Base-by-base conservation (phyloP, 176 grass and related monocot species). In the Eragrostis curvula region DNA sequence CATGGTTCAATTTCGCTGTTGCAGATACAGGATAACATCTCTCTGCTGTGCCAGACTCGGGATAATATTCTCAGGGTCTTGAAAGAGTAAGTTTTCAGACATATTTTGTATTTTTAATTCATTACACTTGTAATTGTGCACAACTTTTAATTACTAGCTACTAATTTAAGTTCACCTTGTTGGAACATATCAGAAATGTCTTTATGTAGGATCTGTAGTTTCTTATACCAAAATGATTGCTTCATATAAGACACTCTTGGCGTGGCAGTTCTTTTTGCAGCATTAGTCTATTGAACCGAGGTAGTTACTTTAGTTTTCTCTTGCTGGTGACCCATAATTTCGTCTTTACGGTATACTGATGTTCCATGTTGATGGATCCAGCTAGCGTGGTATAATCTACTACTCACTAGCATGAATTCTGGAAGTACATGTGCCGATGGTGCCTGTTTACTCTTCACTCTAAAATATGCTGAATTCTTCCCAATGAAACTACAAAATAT, bases 1-100 rank as follows among this genome's bases (percentile, higher is more conserved):
- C 39, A 5, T 44, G 44, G 7, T 77, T 63, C 23, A 70, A 59
- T 74, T 8, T 21, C 43, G 23, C 51, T 50, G 49, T 79, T 67
- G 55, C 91, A 97, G 94, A 89, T 97, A 85, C 91, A 97, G 78
- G 91, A 94, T 42, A 97, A 97, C 73, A 89, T 97, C 47, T 64
- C 84, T 84, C 65, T 97, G 40, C 57, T 97, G 29, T 97, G 91
- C 88, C 91, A 97, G 85, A 94, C 87, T 63, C 87, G 91, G 61
- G 94, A 97, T 86, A 97, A 94, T 81, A 91, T 97, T 57, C 78
- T 85, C 68, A 90, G 84, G 74, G 81, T 97, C 74, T 78, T 97
- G 81, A 97, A 97, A 87, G 94, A 97, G 94, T 94, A 94, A 68
- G 89, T n/a, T 83, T 80, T 77, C 85, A 64, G 76, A 71, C 32